phyloP scores from a whole-genome alignment of 2,329 filamentous ascomycete genomes.

The Cladosporium colombiae region DNA sequence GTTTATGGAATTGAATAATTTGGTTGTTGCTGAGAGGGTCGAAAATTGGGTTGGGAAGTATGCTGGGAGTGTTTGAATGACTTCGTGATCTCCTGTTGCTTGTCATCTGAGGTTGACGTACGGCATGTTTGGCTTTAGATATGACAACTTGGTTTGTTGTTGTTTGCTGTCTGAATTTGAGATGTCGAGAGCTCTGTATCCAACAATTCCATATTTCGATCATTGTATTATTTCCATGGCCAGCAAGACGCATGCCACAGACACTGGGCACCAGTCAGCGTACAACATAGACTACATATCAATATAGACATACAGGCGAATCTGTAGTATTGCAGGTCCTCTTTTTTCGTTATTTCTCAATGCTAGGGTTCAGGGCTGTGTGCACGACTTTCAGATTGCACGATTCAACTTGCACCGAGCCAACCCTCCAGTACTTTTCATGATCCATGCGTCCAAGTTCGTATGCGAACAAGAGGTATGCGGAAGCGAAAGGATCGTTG shows the following conservation, averaged over 20 bases:
- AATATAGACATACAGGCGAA: background rate
- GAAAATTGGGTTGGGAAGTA: background rate
- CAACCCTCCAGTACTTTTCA: background rate
- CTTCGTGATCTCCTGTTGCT: too few relatives aligned
- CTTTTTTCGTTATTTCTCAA: background rate
- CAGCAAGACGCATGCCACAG: background rate
- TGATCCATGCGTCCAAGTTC: background rate
- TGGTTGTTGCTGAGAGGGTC: slow-evolving; percentile 40
- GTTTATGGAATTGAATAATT: slow-evolving; percentile 57
- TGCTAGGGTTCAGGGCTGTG: background rate
- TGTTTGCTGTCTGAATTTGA: too few relatives aligned
- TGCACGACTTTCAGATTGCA: background rate
- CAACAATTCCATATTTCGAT: background rate
- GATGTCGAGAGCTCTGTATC: too few relatives aligned
- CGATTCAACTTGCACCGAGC: background rate
- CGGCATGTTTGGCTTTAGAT: too few relatives aligned
- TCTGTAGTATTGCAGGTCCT: background rate
- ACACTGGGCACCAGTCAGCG: background rate
- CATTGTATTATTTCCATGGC: background rate
- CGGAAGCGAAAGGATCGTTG: background rate
- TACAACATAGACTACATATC: background rate
- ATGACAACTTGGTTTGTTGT: too few relatives aligned
- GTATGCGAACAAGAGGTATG: background rate
- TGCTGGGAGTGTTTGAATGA: background rate
- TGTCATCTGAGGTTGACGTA: background rate